Percentiles rank a stretch among this genome's conserved stretches.
These are phyloP conservation scores for Penicillium lividum DNA, from an alignment of 495 filamentous ascomycete species.

Conservation along the genomic window DNA sequence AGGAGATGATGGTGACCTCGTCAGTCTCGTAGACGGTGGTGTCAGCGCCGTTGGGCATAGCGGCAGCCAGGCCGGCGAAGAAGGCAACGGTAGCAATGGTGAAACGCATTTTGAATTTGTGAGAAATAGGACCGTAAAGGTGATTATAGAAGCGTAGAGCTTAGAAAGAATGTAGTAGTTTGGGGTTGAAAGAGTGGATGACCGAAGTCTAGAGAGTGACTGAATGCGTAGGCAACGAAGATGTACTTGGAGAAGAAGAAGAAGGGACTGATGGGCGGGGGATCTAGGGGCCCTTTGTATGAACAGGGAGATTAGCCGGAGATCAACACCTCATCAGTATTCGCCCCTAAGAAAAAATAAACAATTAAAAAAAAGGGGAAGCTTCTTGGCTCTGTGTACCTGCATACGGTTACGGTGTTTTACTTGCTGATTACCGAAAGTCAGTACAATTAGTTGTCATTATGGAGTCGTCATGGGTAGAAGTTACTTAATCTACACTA, in stretches of 20 bases:
- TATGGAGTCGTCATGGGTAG: slow-evolving; percentile 15
- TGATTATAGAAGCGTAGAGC: slow-evolving; percentile 25
- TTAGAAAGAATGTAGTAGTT: slow-evolving; percentile 50
- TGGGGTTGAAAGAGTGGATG: slow-evolving; percentile 51
- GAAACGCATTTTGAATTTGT: slow-evolving; percentile 57
- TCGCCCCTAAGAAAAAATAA: slow-evolving; percentile 10
- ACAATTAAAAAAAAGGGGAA: slow-evolving; percentile 14
- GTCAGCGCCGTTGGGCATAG: slow-evolving; percentile 39
- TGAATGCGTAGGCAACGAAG: slow-evolving; percentile 41
- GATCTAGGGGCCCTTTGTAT: slow-evolving; percentile 45
- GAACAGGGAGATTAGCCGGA: slow-evolving; percentile 44
- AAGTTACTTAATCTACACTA: slow-evolving; percentile 5
- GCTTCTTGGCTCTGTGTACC: background rate
- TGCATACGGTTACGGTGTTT: background rate
- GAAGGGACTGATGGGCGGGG: slow-evolving; percentile 28
- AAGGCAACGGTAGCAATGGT: slow-evolving; percentile 49
- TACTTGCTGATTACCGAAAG: background rate
- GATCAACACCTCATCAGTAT: slow-evolving; percentile 30
- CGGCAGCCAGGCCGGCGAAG: slow-evolving; percentile 50
- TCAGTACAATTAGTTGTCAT: slow-evolving; percentile 2
- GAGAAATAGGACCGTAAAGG: slow-evolving; percentile 26
- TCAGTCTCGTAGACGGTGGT: slow-evolving; percentile 56
- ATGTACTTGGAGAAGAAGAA: slow-evolving; percentile 43
- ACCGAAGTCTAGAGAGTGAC: slow-evolving; percentile 54
- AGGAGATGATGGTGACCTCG: slow-evolving; percentile 59